Evolutionary conservation across 2,329 filamentous ascomycete genomes (phyloP), one percentile per base, ranked within the genome.

Genomic region (Neoascochyta sp.): DNA sequence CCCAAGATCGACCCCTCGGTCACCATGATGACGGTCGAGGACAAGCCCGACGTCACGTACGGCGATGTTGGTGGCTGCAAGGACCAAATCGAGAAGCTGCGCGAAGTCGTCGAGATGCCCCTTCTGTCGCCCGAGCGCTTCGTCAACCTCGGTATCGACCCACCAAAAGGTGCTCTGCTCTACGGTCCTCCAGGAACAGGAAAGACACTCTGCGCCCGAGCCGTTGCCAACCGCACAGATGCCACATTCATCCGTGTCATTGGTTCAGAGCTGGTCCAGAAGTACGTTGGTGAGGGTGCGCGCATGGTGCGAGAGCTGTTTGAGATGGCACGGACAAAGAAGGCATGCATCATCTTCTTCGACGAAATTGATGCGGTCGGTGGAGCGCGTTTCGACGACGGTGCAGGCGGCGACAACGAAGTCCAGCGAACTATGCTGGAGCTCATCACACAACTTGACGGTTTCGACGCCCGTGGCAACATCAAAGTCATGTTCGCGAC

Each of bases 401-500:
- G 90, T 47, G 90, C 90, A 42, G 90, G 90, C 52, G 90, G 90
- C 57, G 90, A 96, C 67, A 96, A 96, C 61, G 90, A 96, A 65
- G 90, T 96, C 5, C 90, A 96, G 67, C 77, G 90, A 70, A 96
- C 90, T 45, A 96, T 96, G 90, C 69, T 96, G 74, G 90, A 96
- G 63, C 75, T 96, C 30, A 96, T 96, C 59, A 96, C 90, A 18
- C 90, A 96, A 66, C 75, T 96, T 25, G 90, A 96, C 58, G 90
- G 90, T 43, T 96, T 96, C 71, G 90, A 96, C 60, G 86, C 88
- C 27, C 78, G 90, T 64, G 90, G 90, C 63, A 96, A 96, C 67
- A 96, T 96, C 75, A 96, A 96, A 70, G 90, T 96, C 67, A 96
- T 96, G 90, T 96, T 96, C 59, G 90, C 90, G 36, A 96, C 90